These are phyloP conservation scores for Camellia japonica DNA, from an alignment of 148 eudicot genomes.

Conservation along the genomic window DNA sequence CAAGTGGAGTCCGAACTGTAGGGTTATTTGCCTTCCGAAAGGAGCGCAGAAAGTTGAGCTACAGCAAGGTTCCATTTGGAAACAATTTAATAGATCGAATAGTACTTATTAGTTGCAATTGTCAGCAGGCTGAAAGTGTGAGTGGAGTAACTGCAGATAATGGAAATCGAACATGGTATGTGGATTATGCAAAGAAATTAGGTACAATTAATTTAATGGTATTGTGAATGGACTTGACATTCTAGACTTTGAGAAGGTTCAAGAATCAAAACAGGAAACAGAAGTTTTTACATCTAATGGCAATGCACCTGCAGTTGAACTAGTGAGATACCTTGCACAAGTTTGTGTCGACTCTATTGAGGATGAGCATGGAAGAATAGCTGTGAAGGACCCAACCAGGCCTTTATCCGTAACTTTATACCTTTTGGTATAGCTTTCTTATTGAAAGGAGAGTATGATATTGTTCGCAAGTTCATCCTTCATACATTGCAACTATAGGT, in stretches of 20 bases:
- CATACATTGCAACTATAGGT: conserved; percentile 60
- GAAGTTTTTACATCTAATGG: conserved; percentile 18
- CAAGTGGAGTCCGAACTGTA: too few relatives aligned
- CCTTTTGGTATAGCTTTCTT: conserved; percentile 53
- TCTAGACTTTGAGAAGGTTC: conserved; percentile 35
- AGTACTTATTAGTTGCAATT: conserved; percentile 24
- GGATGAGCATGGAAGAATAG: conserved; percentile 78
- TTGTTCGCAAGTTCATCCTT: conserved; percentile 53
- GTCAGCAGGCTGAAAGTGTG: conserved; percentile 44
- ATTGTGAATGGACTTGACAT: conserved; percentile 30
- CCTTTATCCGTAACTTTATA: conserved; percentile 50
- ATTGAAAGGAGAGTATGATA: conserved; percentile 54
- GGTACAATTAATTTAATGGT: conserved; percentile 20
- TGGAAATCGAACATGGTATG: conserved; percentile 46
- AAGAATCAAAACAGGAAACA: conserved; percentile 21
- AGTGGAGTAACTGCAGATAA: conserved; percentile 34
- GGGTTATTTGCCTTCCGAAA: too few relatives aligned
- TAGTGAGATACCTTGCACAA: conserved; percentile 14
- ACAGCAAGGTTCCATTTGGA: conserved; percentile 9
- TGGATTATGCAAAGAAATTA: conserved; percentile 34
- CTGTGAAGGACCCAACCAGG: conserved; percentile 63
- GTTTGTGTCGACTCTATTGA: conserved; percentile 29
- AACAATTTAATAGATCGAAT: conserved; percentile 8
- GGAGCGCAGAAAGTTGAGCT: too few relatives aligned
- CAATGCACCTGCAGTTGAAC: conserved; percentile 18